Percentiles rank a stretch among this genome's conserved stretches.
phyloP scores from a whole-genome alignment of 192 early-diverging fungal species.

The Haplosporangium gracile region DNA sequence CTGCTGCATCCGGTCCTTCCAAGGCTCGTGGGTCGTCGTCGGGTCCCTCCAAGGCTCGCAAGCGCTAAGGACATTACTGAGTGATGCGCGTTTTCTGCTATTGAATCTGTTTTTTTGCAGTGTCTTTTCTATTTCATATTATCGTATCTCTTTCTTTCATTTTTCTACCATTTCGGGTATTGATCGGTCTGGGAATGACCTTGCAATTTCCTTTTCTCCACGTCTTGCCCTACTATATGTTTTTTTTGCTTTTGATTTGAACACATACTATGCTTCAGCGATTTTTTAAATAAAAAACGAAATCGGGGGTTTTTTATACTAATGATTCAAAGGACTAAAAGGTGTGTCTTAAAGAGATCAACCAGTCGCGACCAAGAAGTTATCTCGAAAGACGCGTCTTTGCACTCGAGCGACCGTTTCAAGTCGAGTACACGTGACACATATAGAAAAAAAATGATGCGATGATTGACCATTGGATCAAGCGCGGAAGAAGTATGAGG shows the following conservation, averaged over 20 bases:
- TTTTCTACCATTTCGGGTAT: no score
- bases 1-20: background rate
- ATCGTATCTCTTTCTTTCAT: no score
- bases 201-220: no score
- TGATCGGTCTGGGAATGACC: no score
- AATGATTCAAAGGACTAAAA: background rate
- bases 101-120: no score
- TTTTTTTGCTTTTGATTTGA: no score
- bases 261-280: no score
- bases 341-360: background rate
- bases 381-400: background rate
- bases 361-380: background rate
- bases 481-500: background rate
- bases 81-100: no score
- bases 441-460: background rate
- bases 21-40: background rate
- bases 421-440: background rate
- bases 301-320: background rate
- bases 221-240: no score
- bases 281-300: background rate
- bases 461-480: constrained; percentile 1
- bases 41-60: no score
- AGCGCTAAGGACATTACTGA: no score
- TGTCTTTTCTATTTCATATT: no score
- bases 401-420: background rate